phyloP scores from a whole-genome alignment of 345 rosid species.

The Salix purpurea region DNA sequence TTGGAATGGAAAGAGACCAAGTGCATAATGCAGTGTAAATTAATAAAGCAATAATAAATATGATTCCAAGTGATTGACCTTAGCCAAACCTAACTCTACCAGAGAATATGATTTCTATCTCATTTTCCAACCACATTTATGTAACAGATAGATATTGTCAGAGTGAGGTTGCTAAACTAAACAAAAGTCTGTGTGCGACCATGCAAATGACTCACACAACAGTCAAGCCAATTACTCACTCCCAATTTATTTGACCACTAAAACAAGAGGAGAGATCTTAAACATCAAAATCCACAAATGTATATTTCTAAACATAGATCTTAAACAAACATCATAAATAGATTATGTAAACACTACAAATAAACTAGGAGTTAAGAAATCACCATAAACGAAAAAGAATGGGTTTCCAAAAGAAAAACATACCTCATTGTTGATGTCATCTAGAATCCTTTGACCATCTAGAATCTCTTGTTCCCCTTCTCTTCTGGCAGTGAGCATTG shows the following conservation, averaged over 20 bases:
- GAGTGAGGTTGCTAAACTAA: not conserved
- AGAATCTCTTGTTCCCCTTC: slow-evolving; percentile 58
- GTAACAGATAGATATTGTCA: not conserved
- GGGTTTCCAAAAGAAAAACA: not conserved
- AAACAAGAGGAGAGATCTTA: not conserved
- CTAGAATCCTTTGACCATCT: slow-evolving; percentile 56
- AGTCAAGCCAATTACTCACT: not conserved
- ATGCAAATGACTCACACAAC: not conserved
- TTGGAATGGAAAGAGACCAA: not conserved
- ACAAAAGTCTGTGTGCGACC: no score
- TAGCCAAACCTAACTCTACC: not conserved
- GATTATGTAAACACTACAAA: not conserved
- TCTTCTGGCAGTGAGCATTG: slow-evolving; percentile 71
- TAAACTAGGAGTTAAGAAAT: not conserved
- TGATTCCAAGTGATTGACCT: not conserved
- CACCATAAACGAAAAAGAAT: not conserved
- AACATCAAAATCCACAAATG: not conserved
- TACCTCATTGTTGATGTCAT: slow-evolving; percentile 53
- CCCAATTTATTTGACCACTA: not conserved
- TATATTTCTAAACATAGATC: not conserved
- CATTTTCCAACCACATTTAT: no score
- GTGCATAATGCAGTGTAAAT: not conserved
- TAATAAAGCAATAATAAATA: not conserved
- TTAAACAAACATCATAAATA: not conserved
- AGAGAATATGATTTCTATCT: not conserved